These are phyloP conservation scores for Naganishia vishniacii DNA, from an alignment of 768 basidiomycete species.

Conservation along the genomic window DNA sequence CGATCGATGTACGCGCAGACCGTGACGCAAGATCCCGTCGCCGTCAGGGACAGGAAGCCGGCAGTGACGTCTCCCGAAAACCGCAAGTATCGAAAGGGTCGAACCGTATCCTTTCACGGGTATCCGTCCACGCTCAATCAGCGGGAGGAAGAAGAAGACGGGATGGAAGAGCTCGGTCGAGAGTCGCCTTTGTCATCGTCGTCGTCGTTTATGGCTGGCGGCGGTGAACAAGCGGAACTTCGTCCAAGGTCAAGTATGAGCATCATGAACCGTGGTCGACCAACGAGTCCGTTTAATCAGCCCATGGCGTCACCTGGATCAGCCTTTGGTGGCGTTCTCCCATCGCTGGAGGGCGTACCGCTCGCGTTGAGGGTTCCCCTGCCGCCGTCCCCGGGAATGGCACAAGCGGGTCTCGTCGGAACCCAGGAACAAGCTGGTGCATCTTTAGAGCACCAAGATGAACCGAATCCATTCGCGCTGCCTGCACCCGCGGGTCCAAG, in stretches of 20 bases:
- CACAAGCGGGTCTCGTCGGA: background rate
- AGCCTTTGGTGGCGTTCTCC: background rate
- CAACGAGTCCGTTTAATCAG: constrained; percentile 17
- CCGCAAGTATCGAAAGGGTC: background rate
- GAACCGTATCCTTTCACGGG: constrained; percentile 28
- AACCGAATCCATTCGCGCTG: constrained; percentile 65
- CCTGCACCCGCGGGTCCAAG: constrained; percentile 60
- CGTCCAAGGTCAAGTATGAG: constrained; percentile 29
- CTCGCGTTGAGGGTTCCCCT: constrained; percentile 2
- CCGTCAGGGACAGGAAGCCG: too few species aligned
- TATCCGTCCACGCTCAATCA: constrained; percentile 19
- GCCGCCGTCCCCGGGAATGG: constrained; percentile 2
- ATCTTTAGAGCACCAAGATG: constrained; percentile 38
- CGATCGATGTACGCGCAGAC: too few species aligned
- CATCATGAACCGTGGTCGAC: constrained; percentile 22
- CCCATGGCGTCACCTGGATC: background rate
- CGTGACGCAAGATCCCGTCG: too few species aligned
- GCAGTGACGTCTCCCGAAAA: background rate
- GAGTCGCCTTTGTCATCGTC: too few species aligned
- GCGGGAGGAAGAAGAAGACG: background rate
- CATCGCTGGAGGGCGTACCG: background rate
- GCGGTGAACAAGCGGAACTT: background rate
- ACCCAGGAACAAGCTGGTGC: background rate
- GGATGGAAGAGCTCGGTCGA: background rate
- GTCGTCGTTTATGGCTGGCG: too few species aligned